phyloP scores from a whole-genome alignment of 257 asterid genomes.

The Apocynum venetum region DNA sequence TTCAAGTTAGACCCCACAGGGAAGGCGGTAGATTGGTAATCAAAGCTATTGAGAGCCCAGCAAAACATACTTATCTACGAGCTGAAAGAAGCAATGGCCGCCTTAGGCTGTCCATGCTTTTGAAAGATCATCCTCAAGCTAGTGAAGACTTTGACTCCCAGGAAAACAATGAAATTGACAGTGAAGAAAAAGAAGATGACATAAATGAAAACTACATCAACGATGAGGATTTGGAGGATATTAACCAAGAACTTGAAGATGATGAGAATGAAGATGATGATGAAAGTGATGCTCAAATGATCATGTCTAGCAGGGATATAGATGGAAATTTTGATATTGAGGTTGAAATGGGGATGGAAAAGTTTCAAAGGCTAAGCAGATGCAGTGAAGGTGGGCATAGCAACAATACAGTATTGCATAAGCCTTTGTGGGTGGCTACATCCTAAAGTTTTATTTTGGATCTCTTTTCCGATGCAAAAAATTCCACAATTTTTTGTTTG shows the following conservation, averaged over 20 bases:
- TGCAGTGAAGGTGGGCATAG: constrained; percentile 53
- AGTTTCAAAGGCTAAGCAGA: constrained; percentile 40
- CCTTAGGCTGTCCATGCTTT: constrained; percentile 42
- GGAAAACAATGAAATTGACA: constrained; percentile 5
- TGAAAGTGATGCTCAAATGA: constrained; percentile 10
- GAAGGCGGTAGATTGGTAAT: constrained; percentile 71
- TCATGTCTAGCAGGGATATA: constrained; percentile 8
- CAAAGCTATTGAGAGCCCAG: constrained; percentile 59
- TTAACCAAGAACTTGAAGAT: constrained; percentile 13
- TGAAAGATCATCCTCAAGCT: constrained; percentile 10
- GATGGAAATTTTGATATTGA: constrained; percentile 31
- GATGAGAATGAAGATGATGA: constrained; percentile 29
- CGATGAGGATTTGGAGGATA: constrained; percentile 15
- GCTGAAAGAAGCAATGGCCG: constrained; percentile 79
- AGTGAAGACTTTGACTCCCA: constrained; percentile 9
- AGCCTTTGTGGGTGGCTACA: constrained; percentile 51
- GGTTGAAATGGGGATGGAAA: constrained; percentile 50
- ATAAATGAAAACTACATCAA: constrained; percentile 13
- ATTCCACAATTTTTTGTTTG: constrained; percentile 7
- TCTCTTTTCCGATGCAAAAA: constrained; percentile 4
- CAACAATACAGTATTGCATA: constrained; percentile 39
- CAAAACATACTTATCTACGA: constrained; percentile 39
- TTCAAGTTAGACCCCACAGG: constrained; percentile 53
- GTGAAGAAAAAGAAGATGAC: constrained; percentile 13
- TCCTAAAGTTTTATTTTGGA: constrained; percentile 25